These are phyloP conservation scores for Usnea hakonensis DNA, from an alignment of 495 filamentous ascomycete species.

Conservation along the genomic window DNA sequence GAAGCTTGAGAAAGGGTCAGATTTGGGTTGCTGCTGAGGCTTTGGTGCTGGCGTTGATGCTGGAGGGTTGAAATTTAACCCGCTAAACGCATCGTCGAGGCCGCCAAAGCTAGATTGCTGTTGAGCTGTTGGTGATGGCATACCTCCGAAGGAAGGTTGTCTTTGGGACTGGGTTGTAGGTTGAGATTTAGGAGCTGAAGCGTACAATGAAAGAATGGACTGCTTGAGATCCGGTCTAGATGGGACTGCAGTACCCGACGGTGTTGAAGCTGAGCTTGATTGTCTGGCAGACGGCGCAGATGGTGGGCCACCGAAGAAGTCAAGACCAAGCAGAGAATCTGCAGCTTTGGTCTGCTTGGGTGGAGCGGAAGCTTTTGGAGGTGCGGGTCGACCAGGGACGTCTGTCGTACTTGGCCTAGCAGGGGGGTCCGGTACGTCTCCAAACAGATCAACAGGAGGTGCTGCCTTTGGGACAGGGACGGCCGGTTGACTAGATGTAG, in stretches of 20 bases:
- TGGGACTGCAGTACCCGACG: constrained; percentile 44
- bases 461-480: constrained; percentile 35
- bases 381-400: constrained; percentile 49
- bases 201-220: constrained; percentile 91
- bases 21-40: constrained; percentile 43
- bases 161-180: constrained; percentile 51
- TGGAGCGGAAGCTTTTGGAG: constrained; percentile 56
- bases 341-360: constrained; percentile 59
- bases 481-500: constrained; percentile 37
- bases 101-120: constrained; percentile 55
- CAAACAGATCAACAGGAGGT: constrained; percentile 54
- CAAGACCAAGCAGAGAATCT: constrained; percentile 85
- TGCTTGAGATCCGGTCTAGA: constrained; percentile 93
- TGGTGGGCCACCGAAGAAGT: constrained; percentile 74
- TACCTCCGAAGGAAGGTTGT: constrained; percentile 57
- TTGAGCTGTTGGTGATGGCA: constrained; percentile 50
- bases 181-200: constrained; percentile 67
- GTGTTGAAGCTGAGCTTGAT: constrained; percentile 58
- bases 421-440: constrained; percentile 46
- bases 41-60: constrained; percentile 47
- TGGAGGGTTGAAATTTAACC: constrained; percentile 61
- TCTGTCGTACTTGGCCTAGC: constrained; percentile 61
- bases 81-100: constrained; percentile 81
- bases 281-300: constrained; percentile 59
- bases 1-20: constrained; percentile 67